Percentiles rank a stretch among this genome's conserved stretches.
Evolutionary conservation across 1,284 basidiomycete genomes (phyloP).

Genomic region (Naganishia cerealis): DNA sequence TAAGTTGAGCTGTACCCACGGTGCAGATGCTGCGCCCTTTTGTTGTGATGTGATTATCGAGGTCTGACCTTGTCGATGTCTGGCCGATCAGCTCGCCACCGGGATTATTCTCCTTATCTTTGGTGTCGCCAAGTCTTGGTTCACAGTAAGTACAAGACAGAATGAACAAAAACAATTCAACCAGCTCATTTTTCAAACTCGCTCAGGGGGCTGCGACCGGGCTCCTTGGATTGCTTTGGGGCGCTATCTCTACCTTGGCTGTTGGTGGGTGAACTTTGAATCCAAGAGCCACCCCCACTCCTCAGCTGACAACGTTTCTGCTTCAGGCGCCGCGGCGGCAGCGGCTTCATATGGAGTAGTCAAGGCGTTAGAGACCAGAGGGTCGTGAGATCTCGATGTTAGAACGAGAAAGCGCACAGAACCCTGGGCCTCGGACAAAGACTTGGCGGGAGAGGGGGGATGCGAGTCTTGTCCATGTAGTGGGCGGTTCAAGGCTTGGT

Average conservation of each 20-base stretch:
- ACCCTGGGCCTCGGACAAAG: no score
- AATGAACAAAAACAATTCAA: background rate
- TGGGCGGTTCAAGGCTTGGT: no score
- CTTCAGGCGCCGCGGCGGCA: conserved; percentile 56
- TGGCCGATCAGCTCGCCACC: conserved; percentile 61
- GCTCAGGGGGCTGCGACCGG: conserved; percentile 63
- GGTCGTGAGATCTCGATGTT: background rate
- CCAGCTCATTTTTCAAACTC: background rate
- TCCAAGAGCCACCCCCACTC: background rate
- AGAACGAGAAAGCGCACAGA: no score
- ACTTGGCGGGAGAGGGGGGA: no score
- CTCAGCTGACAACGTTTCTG: background rate
- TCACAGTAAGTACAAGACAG: conserved; percentile 58
- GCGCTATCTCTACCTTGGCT: conserved; percentile 77
- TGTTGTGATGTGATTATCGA: no score
- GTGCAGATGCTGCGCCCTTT: conserved; percentile 55
- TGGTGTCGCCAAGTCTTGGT: conserved; percentile 82
- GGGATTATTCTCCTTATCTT: conserved; percentile 83
- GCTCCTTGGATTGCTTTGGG: conserved; percentile 67
- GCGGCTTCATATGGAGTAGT: conserved; percentile 80
- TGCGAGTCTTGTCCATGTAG: no score
- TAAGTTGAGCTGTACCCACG: background rate
- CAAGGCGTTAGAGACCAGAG: conserved; percentile 63
- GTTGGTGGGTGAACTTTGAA: conserved; percentile 66
- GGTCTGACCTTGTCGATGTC: no score